Conservation (phyloP, 345 rosid species). For the Alliaria petiolata region DNA sequence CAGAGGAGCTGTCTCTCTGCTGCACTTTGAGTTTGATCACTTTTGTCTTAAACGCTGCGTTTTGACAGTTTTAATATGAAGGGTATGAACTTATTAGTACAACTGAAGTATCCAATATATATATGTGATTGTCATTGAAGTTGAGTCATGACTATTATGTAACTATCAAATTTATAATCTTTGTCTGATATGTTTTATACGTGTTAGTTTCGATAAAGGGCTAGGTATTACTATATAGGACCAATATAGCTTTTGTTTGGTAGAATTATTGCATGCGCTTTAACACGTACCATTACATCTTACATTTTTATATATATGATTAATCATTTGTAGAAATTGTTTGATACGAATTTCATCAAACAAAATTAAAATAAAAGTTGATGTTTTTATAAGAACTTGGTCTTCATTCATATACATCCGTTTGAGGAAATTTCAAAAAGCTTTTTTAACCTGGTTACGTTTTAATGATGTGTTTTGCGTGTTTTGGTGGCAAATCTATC, state of each 20-base stretch:
- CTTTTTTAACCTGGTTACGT: neutral
- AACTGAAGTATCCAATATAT: no score
- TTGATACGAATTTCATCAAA: neutral
- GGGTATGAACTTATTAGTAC: no score
- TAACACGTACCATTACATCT: neutral
- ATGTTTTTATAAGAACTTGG: neutral
- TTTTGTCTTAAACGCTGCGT: neutral
- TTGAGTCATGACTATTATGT: neutral
- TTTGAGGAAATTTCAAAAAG: neutral
- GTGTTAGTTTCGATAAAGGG: slow-evolving; percentile 5
- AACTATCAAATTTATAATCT: neutral
- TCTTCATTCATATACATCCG: neutral
- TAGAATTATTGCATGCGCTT: neutral
- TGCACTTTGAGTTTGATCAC: neutral
- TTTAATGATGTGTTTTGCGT: neutral
- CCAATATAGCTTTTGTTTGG: neutral
- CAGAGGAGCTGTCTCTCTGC: neutral
- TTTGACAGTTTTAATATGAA: neutral
- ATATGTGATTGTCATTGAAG: neutral
- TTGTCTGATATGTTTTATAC: neutral
- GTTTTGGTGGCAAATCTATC: neutral
- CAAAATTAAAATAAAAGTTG: neutral
- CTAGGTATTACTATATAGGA: neutral
- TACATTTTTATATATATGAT: no score
- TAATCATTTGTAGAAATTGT: neutral